Conservation (phyloP, 2,329 filamentous ascomycete genomes). For the Aspergillus ochraceoroseus region DNA sequence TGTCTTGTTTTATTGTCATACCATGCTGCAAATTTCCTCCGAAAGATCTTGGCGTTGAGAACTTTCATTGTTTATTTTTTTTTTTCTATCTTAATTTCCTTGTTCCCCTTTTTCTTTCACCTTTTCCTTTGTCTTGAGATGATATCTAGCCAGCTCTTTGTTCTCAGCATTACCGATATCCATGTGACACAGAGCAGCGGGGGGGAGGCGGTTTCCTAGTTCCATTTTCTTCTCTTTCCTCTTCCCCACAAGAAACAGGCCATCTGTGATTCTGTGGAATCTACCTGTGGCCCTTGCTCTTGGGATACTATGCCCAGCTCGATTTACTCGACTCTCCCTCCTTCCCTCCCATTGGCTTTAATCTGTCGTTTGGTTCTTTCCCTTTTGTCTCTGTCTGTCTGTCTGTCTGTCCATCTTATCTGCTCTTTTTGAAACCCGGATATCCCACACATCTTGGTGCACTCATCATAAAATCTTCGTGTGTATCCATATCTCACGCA, state of each 20-base stretch:
- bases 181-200: constrained; percentile 27
- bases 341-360: constrained; percentile 9
- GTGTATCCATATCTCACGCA: constrained; percentile 33
- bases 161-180: constrained; percentile 26
- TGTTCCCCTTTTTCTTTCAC: constrained; percentile 12
- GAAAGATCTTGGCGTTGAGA: constrained; percentile 33
- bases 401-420: constrained; percentile 21
- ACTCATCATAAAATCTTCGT: constrained; percentile 26
- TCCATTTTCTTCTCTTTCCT: constrained; percentile 14
- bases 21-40: constrained; percentile 27
- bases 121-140: constrained; percentile 26
- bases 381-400: constrained; percentile 14
- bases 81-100: constrained; percentile 17
- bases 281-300: constrained; percentile 3
- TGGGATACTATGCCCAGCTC: too few species aligned
- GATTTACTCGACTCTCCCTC: too few species aligned
- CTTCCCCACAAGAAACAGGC: constrained; percentile 20
- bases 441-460: constrained; percentile 37
- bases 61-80: constrained; percentile 30
- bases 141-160: constrained; percentile 29
- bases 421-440: constrained; percentile 33
- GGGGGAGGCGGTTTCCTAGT: constrained; percentile 19
- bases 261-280: constrained; percentile 14
- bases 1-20: constrained; percentile 24
- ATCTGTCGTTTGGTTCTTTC: constrained; percentile 18